phyloP scores from a whole-genome alignment of 257 asterid species.

The Leptodermis oblonga region DNA sequence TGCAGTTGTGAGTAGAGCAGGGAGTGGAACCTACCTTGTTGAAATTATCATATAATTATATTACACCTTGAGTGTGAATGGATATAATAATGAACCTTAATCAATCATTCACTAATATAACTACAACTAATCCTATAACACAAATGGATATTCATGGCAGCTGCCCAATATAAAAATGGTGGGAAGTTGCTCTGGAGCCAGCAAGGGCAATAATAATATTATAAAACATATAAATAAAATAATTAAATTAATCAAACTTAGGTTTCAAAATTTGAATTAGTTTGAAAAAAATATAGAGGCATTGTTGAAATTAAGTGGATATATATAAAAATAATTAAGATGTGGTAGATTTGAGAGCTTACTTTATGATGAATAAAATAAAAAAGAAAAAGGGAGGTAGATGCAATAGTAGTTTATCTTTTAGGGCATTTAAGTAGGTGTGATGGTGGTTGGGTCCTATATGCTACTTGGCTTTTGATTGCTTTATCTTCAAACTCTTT shows the following conservation, averaged over 20 bases:
- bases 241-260: no score
- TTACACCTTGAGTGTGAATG: no score
- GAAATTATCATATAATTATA: no score
- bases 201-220: no score
- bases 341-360: constrained; percentile 5
- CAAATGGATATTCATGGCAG: background rate
- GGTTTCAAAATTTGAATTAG: no score
- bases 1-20: no score
- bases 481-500: constrained; percentile 70
- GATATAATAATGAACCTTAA: no score
- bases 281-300: constrained; percentile 1
- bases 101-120: background rate
- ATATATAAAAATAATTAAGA: background rate
- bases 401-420: constrained; percentile 31
- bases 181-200: constrained; percentile 12
- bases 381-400: constrained; percentile 9
- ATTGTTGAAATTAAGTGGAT: background rate
- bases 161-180: background rate
- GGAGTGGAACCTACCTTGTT: no score
- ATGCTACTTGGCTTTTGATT: constrained; percentile 49
- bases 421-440: constrained; percentile 65
- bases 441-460: constrained; percentile 69
- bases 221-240: no score
- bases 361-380: constrained; percentile 6
- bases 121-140: background rate